These are phyloP conservation scores for Marsdenia floribunda DNA, from an alignment of 257 asterid species.

Conservation along the genomic window DNA sequence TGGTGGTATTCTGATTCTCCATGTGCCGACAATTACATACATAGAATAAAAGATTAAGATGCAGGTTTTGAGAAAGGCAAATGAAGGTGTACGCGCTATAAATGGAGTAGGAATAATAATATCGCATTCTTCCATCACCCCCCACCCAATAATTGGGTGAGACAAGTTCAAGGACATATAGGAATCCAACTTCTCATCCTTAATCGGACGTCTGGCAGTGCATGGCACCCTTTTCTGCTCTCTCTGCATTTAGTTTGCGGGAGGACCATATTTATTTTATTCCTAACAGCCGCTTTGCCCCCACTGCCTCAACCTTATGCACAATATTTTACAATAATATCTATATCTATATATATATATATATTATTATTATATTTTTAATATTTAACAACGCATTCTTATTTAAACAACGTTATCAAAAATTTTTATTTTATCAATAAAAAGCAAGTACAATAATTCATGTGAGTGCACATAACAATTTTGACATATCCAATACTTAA, in stretches of 20 bases:
- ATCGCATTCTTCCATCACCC: neutral
- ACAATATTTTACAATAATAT: too few relatives aligned
- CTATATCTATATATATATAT: too few relatives aligned
- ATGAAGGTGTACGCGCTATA: neutral
- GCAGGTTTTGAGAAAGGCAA: neutral
- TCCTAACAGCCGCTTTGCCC: too few relatives aligned
- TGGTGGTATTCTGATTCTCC: constrained; percentile 16
- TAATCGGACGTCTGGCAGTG: constrained; percentile 23
- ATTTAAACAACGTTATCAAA: too few relatives aligned
- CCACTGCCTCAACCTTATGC: too few relatives aligned
- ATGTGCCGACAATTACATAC: neutral
- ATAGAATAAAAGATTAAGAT: neutral
- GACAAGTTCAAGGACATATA: constrained; percentile 19
- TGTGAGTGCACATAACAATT: too few relatives aligned
- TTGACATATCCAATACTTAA: too few relatives aligned
- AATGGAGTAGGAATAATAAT: neutral
- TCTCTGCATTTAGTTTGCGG: constrained; percentile 6
- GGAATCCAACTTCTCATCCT: constrained; percentile 13
- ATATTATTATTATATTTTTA: too few relatives aligned
- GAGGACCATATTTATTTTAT: neutral
- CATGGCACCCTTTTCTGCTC: constrained; percentile 20
- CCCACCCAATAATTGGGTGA: constrained; percentile 19
- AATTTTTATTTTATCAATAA: too few relatives aligned
- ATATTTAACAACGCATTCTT: too few relatives aligned
- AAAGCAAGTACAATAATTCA: too few relatives aligned